Base-by-base conservation (phyloP, 805 yeast species). In the Saccharomycopsis amapae region DNA sequence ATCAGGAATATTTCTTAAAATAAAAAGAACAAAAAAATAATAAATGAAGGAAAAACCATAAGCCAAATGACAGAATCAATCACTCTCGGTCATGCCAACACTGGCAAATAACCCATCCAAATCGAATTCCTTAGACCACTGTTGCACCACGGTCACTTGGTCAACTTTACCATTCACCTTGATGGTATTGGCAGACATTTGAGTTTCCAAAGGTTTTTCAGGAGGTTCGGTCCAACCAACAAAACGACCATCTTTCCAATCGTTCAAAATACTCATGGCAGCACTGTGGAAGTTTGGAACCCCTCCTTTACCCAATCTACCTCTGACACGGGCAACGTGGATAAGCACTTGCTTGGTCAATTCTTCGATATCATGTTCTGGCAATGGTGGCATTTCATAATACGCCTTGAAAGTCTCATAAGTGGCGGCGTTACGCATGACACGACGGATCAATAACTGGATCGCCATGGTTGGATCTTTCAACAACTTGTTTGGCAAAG, bases 171-270 rank as follows among this genome's bases (percentile, higher is more conserved):
- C 66, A 18, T 72, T 73, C 17, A 65, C 71, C 47, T 60, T 55
- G n/a, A 65, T 65, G 55, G 73, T 72, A 10, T 79, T 69, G 28
- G 72, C 68, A 64, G 57, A 49, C 63, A 46, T 38, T 38, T 26
- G 28, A 7, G 18, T 44, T 12, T 42, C 55, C 9, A 62, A 57
- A 15, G 39, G 40, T 17, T 37, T 48, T 22, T 40, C 47, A 38
- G 67, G 81, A 42, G 96, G 95, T 56, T 80, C 66, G 2, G 85
- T 78, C 96, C 96, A 93, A 40, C 97, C 95, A 45, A 81, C 65
- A 57, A 93, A 79, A 61, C 93, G 78, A 49, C 98, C 98, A 63
- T 89, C 97, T 66, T 96, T 79, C 97, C 97, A 93, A 66, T 93
- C 98, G 57, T 77, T 86, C 59, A 93, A 71, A 10, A 93, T 82